phyloP scores from a whole-genome alignment of 2,329 filamentous ascomycete genomes.

The Calonectria montana region DNA sequence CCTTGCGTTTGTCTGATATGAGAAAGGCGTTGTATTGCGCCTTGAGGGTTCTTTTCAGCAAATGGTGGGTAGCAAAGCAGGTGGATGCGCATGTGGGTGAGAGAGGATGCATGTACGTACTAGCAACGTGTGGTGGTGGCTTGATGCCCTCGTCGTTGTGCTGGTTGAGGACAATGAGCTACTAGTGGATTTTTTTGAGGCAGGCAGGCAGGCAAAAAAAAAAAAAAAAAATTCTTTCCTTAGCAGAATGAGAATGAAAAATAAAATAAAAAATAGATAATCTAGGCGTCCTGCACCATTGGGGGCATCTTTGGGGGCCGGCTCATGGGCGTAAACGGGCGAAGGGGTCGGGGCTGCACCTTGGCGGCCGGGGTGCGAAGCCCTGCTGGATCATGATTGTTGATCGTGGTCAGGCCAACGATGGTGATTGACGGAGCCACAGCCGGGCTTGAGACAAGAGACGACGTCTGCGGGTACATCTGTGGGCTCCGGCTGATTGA shows the following conservation, averaged over 20 bases:
- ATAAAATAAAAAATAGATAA: conserved; percentile 3
- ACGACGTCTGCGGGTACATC: conserved; percentile 26
- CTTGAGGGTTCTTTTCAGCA: conserved; percentile 2
- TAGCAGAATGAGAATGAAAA: background rate
- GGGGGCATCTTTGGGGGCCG: conserved; percentile 34
- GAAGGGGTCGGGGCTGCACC: conserved; percentile 32
- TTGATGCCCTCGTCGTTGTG: background rate
- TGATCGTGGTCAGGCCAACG: conserved; percentile 35
- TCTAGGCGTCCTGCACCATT: conserved; percentile 11
- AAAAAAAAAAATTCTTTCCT: background rate
- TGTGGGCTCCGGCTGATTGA: conserved; percentile 34
- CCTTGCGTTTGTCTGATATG: conserved; percentile 4
- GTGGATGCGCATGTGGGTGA: conserved; percentile 8
- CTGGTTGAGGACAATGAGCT: background rate
- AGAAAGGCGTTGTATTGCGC: conserved; percentile 9
- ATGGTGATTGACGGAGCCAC: conserved; percentile 37
- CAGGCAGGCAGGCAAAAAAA: background rate
- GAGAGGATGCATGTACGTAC: conserved; percentile 3
- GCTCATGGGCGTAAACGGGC: conserved; percentile 37
- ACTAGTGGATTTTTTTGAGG: background rate
- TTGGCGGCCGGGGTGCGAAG: conserved; percentile 25
- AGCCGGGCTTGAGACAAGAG: conserved; percentile 30
- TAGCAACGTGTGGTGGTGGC: conserved; percentile 6
- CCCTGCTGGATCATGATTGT: conserved; percentile 25
- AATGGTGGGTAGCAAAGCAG: conserved; percentile 6